Base-by-base conservation (phyloP, 1,284 basidiomycete genomes). In the Spongiforma sp. region DNA sequence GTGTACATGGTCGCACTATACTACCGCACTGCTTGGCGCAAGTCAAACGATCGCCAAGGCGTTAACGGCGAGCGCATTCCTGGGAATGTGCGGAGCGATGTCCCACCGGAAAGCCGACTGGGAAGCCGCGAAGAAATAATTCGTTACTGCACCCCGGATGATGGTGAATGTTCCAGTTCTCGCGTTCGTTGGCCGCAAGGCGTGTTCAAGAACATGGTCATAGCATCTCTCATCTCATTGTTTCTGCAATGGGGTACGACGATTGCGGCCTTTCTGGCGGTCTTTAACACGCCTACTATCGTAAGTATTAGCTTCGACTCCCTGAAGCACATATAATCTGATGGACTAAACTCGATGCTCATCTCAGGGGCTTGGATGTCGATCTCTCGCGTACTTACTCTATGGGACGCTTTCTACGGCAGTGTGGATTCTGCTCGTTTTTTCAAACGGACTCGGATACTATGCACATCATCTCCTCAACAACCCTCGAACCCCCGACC, bases 221-320 rank as follows among this genome's bases (percentile, higher is more conserved):
- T 79, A 1, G 79, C 81, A 11, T 79, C 80, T 1, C 9, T 74
- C 1, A 63, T 78, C 28, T 74, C 78, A 5, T 59, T 82, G 8
- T 61, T 65, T 2, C 65, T 83, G 33, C 80, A 82, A 59, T 83
- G 82, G 81, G 76, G 76, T 1, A 82, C 81, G 1, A 74, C 77
- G 0, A 69, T 73, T 4, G 75, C 78, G 4, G 79, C 78, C 2
- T 36, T 82, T 32, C 68, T 83, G 6, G 69, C 73, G 1, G 68
- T 73, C 12, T 80, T 70, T 69, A 78, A 73, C 50, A 83, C 80
- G 1, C 82, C 82, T 5, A 80, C 82, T 1, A 34, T 61, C 8
- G 75, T 74, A n/a, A 62, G 72, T 67, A 4, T 34, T 62, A 33
- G 3, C 10, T 7, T 19, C 5, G 3, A 9, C 19, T n/a, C 26